A percentile compares a stretch with the other conserved stretches of the same genome.
These are phyloP conservation scores for Cladophialophora immunda DNA, from an alignment of 2,329 filamentous ascomycete genomes.

Conservation along the genomic window DNA sequence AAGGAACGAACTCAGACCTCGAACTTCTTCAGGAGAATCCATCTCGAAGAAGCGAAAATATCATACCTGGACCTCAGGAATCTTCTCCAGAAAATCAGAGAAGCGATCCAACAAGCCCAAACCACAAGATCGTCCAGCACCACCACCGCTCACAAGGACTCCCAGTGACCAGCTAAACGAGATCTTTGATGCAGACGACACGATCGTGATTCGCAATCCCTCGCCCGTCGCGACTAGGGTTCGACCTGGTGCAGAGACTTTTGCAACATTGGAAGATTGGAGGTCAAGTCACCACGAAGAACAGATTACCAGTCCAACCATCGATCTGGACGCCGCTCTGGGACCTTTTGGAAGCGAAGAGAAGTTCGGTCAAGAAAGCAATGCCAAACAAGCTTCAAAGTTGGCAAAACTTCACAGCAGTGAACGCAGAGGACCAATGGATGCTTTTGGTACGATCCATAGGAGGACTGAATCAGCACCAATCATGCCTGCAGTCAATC, in stretches of 20 bases:
- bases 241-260: constrained; percentile 21
- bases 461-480: constrained; percentile 60
- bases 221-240: constrained; percentile 36
- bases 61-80: constrained; percentile 67
- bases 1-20: constrained; percentile 38
- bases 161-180: constrained; percentile 52
- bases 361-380: constrained; percentile 46
- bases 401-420: constrained; percentile 60
- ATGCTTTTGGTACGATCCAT: constrained; percentile 46
- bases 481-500: constrained; percentile 58
- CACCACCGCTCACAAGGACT: constrained; percentile 53
- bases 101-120: constrained; percentile 55
- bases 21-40: constrained; percentile 46
- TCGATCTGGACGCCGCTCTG: constrained; percentile 92
- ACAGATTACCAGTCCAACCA: constrained; percentile 78
- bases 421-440: constrained; percentile 55
- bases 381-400: constrained; percentile 43
- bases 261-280: constrained; percentile 8
- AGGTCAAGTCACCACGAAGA: constrained; percentile 54
- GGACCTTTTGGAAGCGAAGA: constrained; percentile 84
- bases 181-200: constrained; percentile 60
- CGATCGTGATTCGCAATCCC: constrained; percentile 56
- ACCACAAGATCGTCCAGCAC: constrained; percentile 50
- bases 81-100: constrained; percentile 60
- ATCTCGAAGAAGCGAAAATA: constrained; percentile 75